A percentile compares a stretch with the other conserved stretches of the same genome.
phyloP scores from a whole-genome alignment of 495 filamentous ascomycete genomes.

The Chaetomidium leptoderma region DNA sequence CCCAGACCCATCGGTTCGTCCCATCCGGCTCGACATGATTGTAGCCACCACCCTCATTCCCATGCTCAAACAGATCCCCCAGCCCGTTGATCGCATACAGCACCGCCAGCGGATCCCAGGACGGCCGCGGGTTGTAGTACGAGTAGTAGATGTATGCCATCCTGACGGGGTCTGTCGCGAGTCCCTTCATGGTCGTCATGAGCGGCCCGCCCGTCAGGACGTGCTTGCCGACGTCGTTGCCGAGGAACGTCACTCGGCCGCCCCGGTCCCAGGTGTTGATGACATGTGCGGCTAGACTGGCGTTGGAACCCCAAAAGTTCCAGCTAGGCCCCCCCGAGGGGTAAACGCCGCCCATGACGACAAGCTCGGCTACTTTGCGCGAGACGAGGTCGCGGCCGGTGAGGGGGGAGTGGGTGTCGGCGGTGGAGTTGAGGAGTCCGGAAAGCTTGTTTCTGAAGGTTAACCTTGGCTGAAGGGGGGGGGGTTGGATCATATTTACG shows the following conservation, averaged over 20 bases:
- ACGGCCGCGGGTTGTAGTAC: conserved; percentile 30
- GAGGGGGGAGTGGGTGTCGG: conserved; percentile 34
- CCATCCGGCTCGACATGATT: conserved; percentile 32
- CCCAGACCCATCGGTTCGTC: conserved; percentile 36
- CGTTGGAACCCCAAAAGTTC: conserved; percentile 41
- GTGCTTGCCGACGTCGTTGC: conserved; percentile 33
- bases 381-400: conserved; percentile 36
- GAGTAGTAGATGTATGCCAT: conserved; percentile 41
- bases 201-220: conserved; percentile 38
- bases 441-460: conserved; percentile 29
- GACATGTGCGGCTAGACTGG: conserved; percentile 33
- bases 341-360: conserved; percentile 47
- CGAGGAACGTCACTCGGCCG: conserved; percentile 33
- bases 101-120: conserved; percentile 46
- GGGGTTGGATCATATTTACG: conserved; percentile 3
- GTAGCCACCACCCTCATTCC: conserved; percentile 28
- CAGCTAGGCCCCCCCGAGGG: conserved; percentile 39
- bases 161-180: conserved; percentile 34
- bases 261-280: conserved; percentile 37
- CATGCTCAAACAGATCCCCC: conserved; percentile 31
- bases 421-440: conserved; percentile 35
- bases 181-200: conserved; percentile 31
- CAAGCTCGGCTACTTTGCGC: conserved; percentile 42
- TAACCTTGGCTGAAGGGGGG: not conserved
- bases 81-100: conserved; percentile 42